Base-by-base conservation (phyloP, 768 basidiomycete species). In the Udeniomyces megalosporus region DNA sequence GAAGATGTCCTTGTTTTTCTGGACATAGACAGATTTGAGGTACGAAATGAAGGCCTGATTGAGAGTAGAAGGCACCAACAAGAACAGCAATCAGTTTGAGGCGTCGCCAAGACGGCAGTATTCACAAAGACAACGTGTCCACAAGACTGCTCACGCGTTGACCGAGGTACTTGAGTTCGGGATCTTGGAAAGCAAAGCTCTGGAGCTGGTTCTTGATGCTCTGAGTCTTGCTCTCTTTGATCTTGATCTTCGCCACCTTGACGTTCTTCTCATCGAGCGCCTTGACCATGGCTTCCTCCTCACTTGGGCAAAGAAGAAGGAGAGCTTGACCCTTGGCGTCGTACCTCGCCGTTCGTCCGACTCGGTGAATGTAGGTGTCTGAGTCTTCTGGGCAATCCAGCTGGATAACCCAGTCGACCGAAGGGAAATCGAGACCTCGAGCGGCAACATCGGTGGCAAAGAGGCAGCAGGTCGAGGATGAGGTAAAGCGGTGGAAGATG, bases 361-460 rank as follows among this genome's bases (percentile, higher is more conserved):
- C 92, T 32, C 93, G 83, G 72, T 99, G 93, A 45, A 99, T 89
- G 72, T 99, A 96, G 12, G 91, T 99, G 52, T 95, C 91, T 5
- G 85, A 89, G 69, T 99, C 93, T 74, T 99, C 93, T 0, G 93
- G 93, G 2, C 88, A 88, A 72, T 99, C 93, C 14, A 91, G 76
- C 71, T 99, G 93, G 31, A 99, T 71, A 1, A 99, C 93, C 93
- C 93, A 97, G 73, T 95, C 88, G 24, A 99, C 84, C 0, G 86
- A 80, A 4, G 95, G 93, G 74, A 99, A 99, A 74, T 99, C 93
- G 61, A 97, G 77, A 1, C 93, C 93, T 62, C 93, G 83, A 4
- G 93, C 89, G 38, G 93, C 93, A 64, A 99, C 85, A 71, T 99
- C 93, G 12, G 93, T 99, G 20, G 92, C 91, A 68, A 99, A 84